Conservation (phyloP, 257 asterid species). For the Primulina eburnea region DNA sequence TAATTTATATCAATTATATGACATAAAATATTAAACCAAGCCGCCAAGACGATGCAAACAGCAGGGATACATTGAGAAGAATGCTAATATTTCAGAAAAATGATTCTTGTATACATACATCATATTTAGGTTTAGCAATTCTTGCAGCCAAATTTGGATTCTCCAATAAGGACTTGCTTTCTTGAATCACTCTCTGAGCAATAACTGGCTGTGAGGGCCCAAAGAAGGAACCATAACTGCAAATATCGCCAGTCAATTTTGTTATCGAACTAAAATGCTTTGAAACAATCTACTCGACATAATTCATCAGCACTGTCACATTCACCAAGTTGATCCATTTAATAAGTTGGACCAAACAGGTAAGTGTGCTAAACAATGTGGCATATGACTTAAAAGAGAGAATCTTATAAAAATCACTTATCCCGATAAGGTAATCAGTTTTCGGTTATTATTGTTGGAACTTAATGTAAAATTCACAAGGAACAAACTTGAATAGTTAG, state of each 20-base stretch:
- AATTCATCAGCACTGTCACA: not conserved
- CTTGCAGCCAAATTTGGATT: constrained; percentile 75
- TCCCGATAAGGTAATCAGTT: not conserved
- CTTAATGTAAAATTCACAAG: not conserved
- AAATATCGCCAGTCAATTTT: constrained; percentile 16
- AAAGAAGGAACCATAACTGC: constrained; percentile 93
- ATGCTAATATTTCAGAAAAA: constrained; percentile 1
- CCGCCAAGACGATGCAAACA: constrained; percentile 1
- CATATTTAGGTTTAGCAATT: constrained; percentile 37
- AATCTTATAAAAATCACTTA: not conserved
- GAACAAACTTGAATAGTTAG: not conserved
- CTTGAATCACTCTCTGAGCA: constrained; percentile 92
- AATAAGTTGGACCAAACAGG: not conserved
- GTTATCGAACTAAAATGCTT: constrained; percentile 6
- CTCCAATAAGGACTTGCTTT: constrained; percentile 87
- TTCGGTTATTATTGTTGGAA: not conserved
- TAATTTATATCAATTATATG: not conserved
- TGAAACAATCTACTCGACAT: not conserved
- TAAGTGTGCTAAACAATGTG: not conserved
- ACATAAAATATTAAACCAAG: not conserved
- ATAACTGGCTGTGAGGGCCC: constrained; percentile 95
- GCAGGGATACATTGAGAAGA: constrained; percentile 1
- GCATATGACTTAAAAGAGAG: not conserved
- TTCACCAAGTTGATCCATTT: not conserved
- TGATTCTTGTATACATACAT: constrained; percentile 36